These are phyloP conservation scores for Gonium pectorale DNA, from an alignment of 139 green algal genomes.

Conservation along the genomic window DNA sequence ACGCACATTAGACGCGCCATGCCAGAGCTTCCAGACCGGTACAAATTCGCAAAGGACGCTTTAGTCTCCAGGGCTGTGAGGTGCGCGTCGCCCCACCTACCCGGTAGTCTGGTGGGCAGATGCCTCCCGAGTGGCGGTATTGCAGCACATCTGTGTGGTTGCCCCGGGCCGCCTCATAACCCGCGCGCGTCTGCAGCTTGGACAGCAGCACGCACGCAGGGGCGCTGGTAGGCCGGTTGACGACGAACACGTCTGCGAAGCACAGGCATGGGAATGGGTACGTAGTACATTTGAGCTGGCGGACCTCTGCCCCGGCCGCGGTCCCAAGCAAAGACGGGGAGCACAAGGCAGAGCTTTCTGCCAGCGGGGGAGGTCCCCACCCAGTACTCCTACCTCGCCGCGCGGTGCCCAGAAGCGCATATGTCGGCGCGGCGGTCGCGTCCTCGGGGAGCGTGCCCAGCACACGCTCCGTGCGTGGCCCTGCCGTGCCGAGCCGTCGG, in stretches of 20 bases:
- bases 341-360: no score
- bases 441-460: background rate
- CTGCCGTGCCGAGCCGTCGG: slow-evolving; percentile 1
- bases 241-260: slow-evolving; percentile 19
- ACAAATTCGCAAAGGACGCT: no score
- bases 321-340: background rate
- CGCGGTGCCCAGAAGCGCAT: background rate
- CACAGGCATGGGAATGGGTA: no score
- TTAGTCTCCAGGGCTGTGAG: no score
- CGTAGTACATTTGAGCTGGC: no score
- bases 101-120: slow-evolving; percentile 61
- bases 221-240: slow-evolving; percentile 21
- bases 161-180: slow-evolving; percentile 32
- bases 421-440: background rate
- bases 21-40: no score
- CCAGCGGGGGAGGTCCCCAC: no score
- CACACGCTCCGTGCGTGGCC: slow-evolving; percentile 19
- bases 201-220: slow-evolving; percentile 3
- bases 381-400: slow-evolving; percentile 21
- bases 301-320: no score
- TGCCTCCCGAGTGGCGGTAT: slow-evolving; percentile 59
- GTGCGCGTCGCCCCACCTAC: no score
- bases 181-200: slow-evolving; percentile 13
- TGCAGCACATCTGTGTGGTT: slow-evolving; percentile 48
- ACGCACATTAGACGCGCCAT: no score